Conservation (phyloP, 805 yeast species). For the Candida endomychidarum region DNA sequence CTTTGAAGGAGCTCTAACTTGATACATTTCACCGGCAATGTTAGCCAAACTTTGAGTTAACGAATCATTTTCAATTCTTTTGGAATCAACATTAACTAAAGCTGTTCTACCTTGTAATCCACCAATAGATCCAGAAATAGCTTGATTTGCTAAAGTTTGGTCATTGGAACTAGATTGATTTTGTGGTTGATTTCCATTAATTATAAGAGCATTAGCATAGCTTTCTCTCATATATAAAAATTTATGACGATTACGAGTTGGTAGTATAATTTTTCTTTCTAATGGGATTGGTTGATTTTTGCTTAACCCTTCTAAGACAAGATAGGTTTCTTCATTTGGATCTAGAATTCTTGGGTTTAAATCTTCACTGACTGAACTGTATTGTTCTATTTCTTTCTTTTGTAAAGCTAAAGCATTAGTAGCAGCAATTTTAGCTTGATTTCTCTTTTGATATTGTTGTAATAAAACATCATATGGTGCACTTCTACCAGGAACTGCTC, state of each 20-base stretch:
- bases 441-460: constrained; percentile 87
- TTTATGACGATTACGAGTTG: constrained; percentile 67
- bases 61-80: constrained; percentile 22
- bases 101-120: constrained; percentile 81
- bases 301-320: constrained; percentile 85
- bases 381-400: constrained; percentile 62
- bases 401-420: constrained; percentile 79
- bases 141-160: constrained; percentile 46
- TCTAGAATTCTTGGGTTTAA: constrained; percentile 50
- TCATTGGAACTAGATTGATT: constrained; percentile 22
- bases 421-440: constrained; percentile 86
- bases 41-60: constrained; percentile 49
- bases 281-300: constrained; percentile 80
- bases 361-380: constrained; percentile 24
- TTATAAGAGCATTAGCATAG: constrained; percentile 83
- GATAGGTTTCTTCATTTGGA: constrained; percentile 91
- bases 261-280: constrained; percentile 69
- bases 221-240: constrained; percentile 90
- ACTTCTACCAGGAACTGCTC: constrained; percentile 91
- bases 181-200: constrained; percentile 45
- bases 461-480: constrained; percentile 87
- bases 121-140: constrained; percentile 56
- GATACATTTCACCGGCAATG: constrained; percentile 56
- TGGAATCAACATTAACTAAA: constrained; percentile 62
- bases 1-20: constrained; percentile 47